Conservation (phyloP, 1,284 basidiomycete species). For the Irpex sp. region DNA sequence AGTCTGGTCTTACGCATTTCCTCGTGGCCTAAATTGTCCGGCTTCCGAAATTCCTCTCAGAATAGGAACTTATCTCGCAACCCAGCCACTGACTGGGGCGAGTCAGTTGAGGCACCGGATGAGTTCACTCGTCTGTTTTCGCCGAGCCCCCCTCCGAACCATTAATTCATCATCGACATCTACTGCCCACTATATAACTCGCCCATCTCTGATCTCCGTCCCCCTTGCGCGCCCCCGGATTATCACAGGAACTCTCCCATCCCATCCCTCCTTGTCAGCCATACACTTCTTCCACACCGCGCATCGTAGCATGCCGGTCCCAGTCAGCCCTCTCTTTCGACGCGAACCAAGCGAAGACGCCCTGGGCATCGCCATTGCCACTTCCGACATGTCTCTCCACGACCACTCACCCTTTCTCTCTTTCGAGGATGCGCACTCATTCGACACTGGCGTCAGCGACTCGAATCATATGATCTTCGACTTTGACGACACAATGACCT, state of each 20-base stretch:
- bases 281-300: conserved; percentile 22
- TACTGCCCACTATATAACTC: conserved; percentile 19
- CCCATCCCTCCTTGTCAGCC: background rate
- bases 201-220: conserved; percentile 13
- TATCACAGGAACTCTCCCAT: conserved; percentile 2
- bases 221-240: conserved; percentile 19
- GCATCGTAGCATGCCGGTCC: conserved; percentile 33
- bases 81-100: conserved; percentile 4
- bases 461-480: conserved; percentile 63
- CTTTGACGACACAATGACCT: conserved; percentile 50
- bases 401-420: conserved; percentile 39
- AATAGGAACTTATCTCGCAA: conserved; percentile 1
- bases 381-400: conserved; percentile 37
- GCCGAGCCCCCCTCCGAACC: conserved; percentile 19
- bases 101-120: conserved; percentile 18
- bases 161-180: conserved; percentile 19
- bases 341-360: conserved; percentile 27
- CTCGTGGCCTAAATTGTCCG: conserved; percentile 9
- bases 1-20: background rate
- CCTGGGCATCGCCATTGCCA: conserved; percentile 25
- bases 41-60: conserved; percentile 9
- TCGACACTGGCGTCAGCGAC: conserved; percentile 25
- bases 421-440: conserved; percentile 45
- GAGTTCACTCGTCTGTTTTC: conserved; percentile 15
- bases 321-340: conserved; percentile 27